Base-by-base conservation (phyloP, 1,284 basidiomycete species). In the Rhodofomes roseus region DNA sequence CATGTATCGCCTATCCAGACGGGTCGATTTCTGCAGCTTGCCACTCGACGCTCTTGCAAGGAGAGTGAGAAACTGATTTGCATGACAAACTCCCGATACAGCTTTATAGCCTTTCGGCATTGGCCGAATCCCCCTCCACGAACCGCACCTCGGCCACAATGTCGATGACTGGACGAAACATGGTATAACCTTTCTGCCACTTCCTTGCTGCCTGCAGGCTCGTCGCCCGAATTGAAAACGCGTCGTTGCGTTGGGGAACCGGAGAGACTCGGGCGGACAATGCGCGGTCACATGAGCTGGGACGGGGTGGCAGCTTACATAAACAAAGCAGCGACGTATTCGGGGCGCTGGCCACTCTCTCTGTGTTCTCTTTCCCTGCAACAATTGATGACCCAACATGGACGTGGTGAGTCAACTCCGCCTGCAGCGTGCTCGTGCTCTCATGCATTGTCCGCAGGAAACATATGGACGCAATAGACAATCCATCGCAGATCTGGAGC, bases 401-500 rank as follows among this genome's bases (percentile, higher is more conserved):
- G 46, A 20, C 46, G 46, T 48, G 12, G 46, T 48, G 23, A 48
- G 46, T 48, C 46, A 3, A 9, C 46, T 48, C 46, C 14, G 14
- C 25, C 11, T 14, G 23, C 27, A 27, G 12, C 46, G 46, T 48
- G 46, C 25, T 48, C 46, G 23, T n/a, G 6, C 5, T 48, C 46
- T 48, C 23, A 48, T 48, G 43, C 46, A 18, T 48, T 48, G 46
- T 48, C 20, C 46, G 8, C 62, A 62, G 61, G 20, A 58, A 62
- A 70, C 68, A 11, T 72, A 74, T 62, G 85, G 84, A 61, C 79
- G 86, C 60, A 81, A 79, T 73, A 79, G 85, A 70, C 80, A 86
- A 70, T 89, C 85, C 55, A 79, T 89, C 54, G 80, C 78, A 55
- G 84, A 87, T 75, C 84, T 91, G 60, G 83, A 90, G 71, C 78